These are phyloP conservation scores for bread wheat (Triticum aestivum) DNA, from an alignment of 176 grass and related monocot species.

Conservation along the genomic window DNA sequence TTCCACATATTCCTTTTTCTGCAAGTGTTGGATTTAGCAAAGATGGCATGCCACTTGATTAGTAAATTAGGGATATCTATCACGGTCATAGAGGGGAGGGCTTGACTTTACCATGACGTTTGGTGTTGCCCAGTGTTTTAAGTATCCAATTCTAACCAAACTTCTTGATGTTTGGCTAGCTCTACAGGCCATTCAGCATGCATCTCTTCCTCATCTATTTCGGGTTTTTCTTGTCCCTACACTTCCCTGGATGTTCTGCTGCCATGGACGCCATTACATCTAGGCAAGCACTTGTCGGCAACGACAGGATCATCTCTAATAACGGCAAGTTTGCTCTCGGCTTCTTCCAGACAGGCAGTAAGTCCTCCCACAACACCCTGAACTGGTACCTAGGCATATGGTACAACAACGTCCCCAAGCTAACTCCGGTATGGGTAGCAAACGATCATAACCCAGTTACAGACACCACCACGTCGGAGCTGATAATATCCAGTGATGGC, in stretches of 20 bases:
- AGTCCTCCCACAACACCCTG: slow-evolving; percentile 4
- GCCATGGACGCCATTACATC: slow-evolving; percentile 29
- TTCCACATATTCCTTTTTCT: background rate
- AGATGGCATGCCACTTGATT: slow-evolving; percentile 4
- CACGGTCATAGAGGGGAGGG: background rate
- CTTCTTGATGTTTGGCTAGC: background rate
- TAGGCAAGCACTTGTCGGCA: slow-evolving; percentile 8
- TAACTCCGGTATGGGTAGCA: slow-evolving; percentile 47
- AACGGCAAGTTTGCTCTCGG: slow-evolving; percentile 54
- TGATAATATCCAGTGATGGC: slow-evolving; percentile 39
- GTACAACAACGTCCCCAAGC: slow-evolving; percentile 44
- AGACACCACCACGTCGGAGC: slow-evolving; percentile 16
- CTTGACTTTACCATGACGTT: background rate
- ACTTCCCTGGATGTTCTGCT: background rate
- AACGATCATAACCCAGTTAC: slow-evolving; percentile 39
- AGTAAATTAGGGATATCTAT: slow-evolving; percentile 14
- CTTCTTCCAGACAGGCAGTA: slow-evolving; percentile 48
- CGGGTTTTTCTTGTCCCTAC: slow-evolving; percentile 6
- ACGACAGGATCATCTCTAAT: slow-evolving; percentile 34
- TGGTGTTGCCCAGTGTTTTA: background rate
- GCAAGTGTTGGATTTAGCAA: background rate
- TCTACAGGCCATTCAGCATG: slow-evolving; percentile 14
- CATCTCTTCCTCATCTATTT: background rate
- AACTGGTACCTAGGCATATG: slow-evolving; percentile 56
- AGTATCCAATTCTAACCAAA: background rate